Evolutionary conservation across 2,329 filamentous ascomycete species (phyloP), one percentile per base, ranked within the genome.

Genomic region (Arthrobotrys musiformis): DNA sequence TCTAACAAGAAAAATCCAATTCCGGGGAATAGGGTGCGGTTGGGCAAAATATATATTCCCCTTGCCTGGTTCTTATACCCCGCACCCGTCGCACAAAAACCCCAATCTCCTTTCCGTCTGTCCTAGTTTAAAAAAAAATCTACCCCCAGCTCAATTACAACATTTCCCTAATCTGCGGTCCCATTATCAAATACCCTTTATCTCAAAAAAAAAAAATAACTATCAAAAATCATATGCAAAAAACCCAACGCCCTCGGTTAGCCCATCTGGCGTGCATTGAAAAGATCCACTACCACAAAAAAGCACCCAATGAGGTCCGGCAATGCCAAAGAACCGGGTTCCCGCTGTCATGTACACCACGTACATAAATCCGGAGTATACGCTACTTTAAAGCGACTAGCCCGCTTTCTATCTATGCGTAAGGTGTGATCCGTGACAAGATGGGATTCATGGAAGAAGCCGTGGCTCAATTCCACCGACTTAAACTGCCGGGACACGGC

Each of bases 381-480:
- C n/a, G n/a, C n/a, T n/a, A n/a, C n/a, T n/a, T n/a, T n/a, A n/a
- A n/a, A n/a, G n/a, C n/a, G n/a, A n/a, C n/a, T n/a, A n/a, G n/a
- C n/a, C n/a, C 24, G 15, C n/a, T 52, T 26, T 4, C 7, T 9
- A 11, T 5, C 19, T n/a, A 24, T 58, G 24, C n/a, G 2, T n/a
- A 17, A 52, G 13, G 3, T 35, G 28, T 54, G 22, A 52, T 52
- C 28, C 35, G 33, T 44, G 24, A 33, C n/a, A 22, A 17, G 22
- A 22, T 42, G n/a, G n/a, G n/a, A n/a, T n/a, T n/a, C n/a, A n/a
- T n/a, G 24, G n/a, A 58, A 58, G 24, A 58, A 67, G 64, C 64
- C 64, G 64, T 69, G 64, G 64, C 64, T 69, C 64, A 69, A 69
- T 30, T 46, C n/a, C n/a, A n/a, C n/a, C n/a, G 30, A 11, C 37